Percentiles rank a stretch among this genome's conserved stretches.
Evolutionary conservation across 371 early-diverging fungal species (phyloP).

Genomic region (Nematocida ausubeli): DNA sequence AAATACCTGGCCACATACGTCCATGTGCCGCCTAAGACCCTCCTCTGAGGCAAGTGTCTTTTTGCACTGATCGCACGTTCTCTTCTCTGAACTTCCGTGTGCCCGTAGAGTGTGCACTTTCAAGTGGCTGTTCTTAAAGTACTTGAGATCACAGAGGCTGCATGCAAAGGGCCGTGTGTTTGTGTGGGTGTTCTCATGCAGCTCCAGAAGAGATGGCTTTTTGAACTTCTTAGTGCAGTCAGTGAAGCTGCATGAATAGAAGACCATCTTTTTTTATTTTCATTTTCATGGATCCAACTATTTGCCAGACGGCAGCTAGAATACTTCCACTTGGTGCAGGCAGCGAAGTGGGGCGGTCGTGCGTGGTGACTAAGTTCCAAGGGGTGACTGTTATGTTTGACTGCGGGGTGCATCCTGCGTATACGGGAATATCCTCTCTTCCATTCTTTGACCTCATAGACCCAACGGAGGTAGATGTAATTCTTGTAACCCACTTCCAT

Average conservation of each 20-base stretch:
- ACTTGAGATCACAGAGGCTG: slow-evolving; percentile 1
- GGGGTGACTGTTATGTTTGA: slow-evolving; percentile 89
- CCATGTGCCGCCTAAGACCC: slow-evolving; percentile 21
- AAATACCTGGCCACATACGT: slow-evolving; percentile 22
- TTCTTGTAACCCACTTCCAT: slow-evolving; percentile 95
- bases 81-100: neutral
- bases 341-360: slow-evolving; percentile 95
- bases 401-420: slow-evolving; percentile 96
- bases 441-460: slow-evolving; percentile 97
- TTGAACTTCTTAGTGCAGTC: slow-evolving; percentile 20
- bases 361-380: slow-evolving; percentile 86
- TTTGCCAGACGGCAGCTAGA: slow-evolving; percentile 58
- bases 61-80: neutral
- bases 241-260: neutral
- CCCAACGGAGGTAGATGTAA: slow-evolving; percentile 80
- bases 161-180: slow-evolving; percentile 31
- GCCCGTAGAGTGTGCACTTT: neutral
- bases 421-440: slow-evolving; percentile 84
- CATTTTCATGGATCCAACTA: slow-evolving; percentile 35
- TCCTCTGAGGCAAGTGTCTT: slow-evolving; percentile 17
- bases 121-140: slow-evolving; percentile 36
- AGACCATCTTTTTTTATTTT: slow-evolving; percentile 11
- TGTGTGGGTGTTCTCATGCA: slow-evolving; percentile 43
- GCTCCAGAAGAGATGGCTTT: slow-evolving; percentile 49
- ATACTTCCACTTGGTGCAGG: slow-evolving; percentile 96